These are phyloP conservation scores for Inosperma sp. DNA, from an alignment of 768 basidiomycete species.

Conservation along the genomic window DNA sequence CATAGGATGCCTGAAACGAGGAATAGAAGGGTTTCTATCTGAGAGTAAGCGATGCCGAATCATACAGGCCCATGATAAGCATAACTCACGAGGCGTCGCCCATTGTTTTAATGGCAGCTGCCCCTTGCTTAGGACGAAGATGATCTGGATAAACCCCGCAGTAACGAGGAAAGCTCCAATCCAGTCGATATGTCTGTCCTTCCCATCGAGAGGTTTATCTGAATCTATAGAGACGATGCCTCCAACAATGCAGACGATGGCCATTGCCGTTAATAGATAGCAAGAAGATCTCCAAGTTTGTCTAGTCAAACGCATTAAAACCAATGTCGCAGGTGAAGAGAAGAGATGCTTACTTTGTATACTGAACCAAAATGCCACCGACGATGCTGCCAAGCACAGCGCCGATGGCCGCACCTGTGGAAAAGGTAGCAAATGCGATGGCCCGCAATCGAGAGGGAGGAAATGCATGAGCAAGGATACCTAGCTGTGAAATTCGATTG, in stretches of 20 bases:
- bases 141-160: constrained; percentile 59
- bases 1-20: constrained; percentile 61
- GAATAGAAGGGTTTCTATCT: constrained; percentile 62
- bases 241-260: constrained; percentile 46
- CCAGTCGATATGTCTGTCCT: constrained; percentile 64
- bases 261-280: constrained; percentile 57
- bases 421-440: constrained; percentile 76
- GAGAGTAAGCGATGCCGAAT: background rate
- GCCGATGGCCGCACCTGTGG: constrained; percentile 81
- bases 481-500: no score
- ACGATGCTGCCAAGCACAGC: constrained; percentile 63
- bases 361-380: constrained; percentile 68
- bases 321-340: background rate
- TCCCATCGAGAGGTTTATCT: constrained; percentile 44
- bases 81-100: constrained; percentile 39
- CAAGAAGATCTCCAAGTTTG: constrained; percentile 62
- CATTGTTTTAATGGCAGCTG: constrained; percentile 56
- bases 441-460: constrained; percentile 61
- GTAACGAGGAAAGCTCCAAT: constrained; percentile 66
- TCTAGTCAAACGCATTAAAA: constrained; percentile 19
- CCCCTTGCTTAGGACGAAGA: constrained; percentile 70
- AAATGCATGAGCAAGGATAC: constrained; percentile 79
- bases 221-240: constrained; percentile 58
- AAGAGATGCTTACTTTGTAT: constrained; percentile 35
- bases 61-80: background rate